Evolutionary conservation across 371 early-diverging fungal genomes (phyloP).

Genomic region (Mortierella sp.): DNA sequence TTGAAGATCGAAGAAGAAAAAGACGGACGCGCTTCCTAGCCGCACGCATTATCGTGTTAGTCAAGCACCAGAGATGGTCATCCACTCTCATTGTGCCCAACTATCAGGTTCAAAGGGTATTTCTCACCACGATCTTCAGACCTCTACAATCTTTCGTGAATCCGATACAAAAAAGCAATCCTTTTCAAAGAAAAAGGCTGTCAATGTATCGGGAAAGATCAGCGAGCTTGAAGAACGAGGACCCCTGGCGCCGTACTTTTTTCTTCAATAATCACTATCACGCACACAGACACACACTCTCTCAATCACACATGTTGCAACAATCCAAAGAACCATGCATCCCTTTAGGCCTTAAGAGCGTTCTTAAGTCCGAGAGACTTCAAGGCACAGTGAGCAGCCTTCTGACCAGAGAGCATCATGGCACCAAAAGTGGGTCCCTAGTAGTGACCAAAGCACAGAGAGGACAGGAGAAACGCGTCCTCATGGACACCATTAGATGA

Average conservation of each 20-base stretch:
- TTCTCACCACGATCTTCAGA: slow-evolving; percentile 54
- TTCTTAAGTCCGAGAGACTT: slow-evolving; percentile 52
- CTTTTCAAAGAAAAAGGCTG: slow-evolving; percentile 6
- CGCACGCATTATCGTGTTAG: slow-evolving; percentile 57
- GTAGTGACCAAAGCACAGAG: slow-evolving; percentile 2
- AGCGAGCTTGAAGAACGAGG: slow-evolving; percentile 44
- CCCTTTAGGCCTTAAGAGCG: slow-evolving; percentile 32
- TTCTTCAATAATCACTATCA: too few species aligned
- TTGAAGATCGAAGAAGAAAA: slow-evolving; percentile 5
- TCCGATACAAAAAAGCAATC: background rate
- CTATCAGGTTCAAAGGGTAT: slow-evolving; percentile 56
- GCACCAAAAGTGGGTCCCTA: slow-evolving; percentile 78
- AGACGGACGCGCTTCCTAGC: slow-evolving; percentile 45
- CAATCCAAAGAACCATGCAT: background rate
- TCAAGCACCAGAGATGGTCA: slow-evolving; percentile 8
- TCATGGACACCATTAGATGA: slow-evolving; percentile 9
- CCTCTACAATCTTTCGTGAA: slow-evolving; percentile 6
- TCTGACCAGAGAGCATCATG: slow-evolving; percentile 79
- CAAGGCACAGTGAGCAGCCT: slow-evolving; percentile 71
- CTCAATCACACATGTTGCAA: slow-evolving; percentile 8
- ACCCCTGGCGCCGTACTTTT: slow-evolving; percentile 52
- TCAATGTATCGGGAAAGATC: slow-evolving; percentile 10
- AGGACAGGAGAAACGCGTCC: slow-evolving; percentile 19
- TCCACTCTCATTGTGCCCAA: slow-evolving; percentile 9
- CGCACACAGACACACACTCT: background rate